Conservation (phyloP, 2,329 filamentous ascomycete genomes). For the Furcasterigmium furcatum region DNA sequence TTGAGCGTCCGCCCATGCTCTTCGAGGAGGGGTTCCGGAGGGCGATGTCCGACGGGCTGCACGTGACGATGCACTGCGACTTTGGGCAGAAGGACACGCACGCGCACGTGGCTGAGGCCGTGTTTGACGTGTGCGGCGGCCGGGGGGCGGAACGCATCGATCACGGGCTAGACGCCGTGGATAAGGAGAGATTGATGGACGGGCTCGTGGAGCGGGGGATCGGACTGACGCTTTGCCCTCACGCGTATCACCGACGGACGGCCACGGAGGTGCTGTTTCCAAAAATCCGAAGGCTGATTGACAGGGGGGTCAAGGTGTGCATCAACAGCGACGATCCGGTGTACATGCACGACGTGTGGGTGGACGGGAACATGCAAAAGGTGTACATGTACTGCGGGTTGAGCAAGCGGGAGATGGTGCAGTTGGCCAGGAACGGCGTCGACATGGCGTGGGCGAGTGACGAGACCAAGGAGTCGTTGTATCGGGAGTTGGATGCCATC, state of each 20-base stretch:
- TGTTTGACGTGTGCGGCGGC: constrained; percentile 24
- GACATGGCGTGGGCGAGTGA: constrained; percentile 43
- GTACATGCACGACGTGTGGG: constrained; percentile 53
- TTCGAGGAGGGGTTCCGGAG: constrained; percentile 35
- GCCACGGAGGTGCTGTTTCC: constrained; percentile 37
- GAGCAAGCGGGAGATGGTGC: constrained; percentile 35
- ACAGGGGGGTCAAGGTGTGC: constrained; percentile 62
- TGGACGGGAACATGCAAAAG: constrained; percentile 43
- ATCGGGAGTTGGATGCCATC: constrained; percentile 18
- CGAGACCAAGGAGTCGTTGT: constrained; percentile 26
- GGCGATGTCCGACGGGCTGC: constrained; percentile 35
- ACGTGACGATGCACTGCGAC: constrained; percentile 47
- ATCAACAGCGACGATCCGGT: constrained; percentile 74
- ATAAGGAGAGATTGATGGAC: constrained; percentile 57
- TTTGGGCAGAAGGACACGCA: constrained; percentile 45
- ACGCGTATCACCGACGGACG: constrained; percentile 37
- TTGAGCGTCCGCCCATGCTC: constrained; percentile 37
- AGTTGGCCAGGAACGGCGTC: constrained; percentile 35
- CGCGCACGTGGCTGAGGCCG: constrained; percentile 34
- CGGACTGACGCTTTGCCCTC: constrained; percentile 68
- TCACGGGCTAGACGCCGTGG: constrained; percentile 65
- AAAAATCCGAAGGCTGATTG: constrained; percentile 56
- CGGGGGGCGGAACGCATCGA: constrained; percentile 63
- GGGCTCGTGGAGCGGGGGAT: constrained; percentile 54
- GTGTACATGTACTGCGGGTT: constrained; percentile 35